These are phyloP conservation scores for Teratosphaeria gauchensis DNA, from an alignment of 2,329 filamentous ascomycete species.

Conservation along the genomic window DNA sequence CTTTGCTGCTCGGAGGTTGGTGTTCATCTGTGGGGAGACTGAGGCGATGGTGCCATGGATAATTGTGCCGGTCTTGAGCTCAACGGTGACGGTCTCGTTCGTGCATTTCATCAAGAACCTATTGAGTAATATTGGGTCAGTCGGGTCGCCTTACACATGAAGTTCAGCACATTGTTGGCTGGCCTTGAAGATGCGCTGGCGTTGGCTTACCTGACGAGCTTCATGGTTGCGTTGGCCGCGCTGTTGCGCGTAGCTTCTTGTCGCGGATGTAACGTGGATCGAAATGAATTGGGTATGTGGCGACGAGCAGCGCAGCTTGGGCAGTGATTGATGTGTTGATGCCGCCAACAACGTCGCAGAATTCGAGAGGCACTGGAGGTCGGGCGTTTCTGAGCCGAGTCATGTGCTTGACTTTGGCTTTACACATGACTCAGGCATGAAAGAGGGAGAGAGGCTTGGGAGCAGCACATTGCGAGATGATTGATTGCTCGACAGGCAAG, in stretches of 20 bases:
- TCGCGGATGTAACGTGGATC: background rate
- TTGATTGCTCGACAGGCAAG: too few species aligned
- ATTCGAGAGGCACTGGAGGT: conserved; percentile 17
- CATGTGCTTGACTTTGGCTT: too few species aligned
- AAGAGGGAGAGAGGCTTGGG: background rate
- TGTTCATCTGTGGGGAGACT: conserved; percentile 98
- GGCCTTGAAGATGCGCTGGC: background rate
- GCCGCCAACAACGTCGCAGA: background rate
- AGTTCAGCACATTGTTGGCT: conserved; percentile 36
- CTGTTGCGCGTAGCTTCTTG: conserved; percentile 1
- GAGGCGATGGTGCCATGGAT: conserved; percentile 94
- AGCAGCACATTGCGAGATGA: background rate
- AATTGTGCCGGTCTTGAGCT: conserved; percentile 97
- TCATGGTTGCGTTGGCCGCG: conserved; percentile 54
- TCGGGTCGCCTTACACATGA: conserved; percentile 32
- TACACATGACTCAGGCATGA: background rate
- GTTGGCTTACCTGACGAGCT: conserved; percentile 78
- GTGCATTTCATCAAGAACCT: conserved; percentile 99
- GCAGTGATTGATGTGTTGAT: background rate
- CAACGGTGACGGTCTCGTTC: conserved; percentile 97
- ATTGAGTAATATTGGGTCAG: conserved; percentile 10
- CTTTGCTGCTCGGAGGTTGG: conserved; percentile 86
- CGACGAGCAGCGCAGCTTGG: background rate
- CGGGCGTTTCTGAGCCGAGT: background rate
- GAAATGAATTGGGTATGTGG: background rate